These are phyloP conservation scores for Chrysanthemum makinoi DNA, from an alignment of 129 eudicot genomes.

Conservation along the genomic window DNA sequence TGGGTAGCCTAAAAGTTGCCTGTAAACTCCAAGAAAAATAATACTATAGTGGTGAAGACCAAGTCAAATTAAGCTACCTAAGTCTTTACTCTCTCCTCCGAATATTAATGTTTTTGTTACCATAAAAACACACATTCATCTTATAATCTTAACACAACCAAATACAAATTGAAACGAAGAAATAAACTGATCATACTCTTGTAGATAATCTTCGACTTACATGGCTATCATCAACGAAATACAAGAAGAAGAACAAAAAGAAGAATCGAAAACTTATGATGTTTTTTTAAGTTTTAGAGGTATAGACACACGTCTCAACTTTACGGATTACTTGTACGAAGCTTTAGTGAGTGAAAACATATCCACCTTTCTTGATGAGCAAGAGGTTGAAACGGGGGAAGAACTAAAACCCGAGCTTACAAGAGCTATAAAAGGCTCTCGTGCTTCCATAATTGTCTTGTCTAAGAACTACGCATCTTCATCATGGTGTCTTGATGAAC, in stretches of 20 bases:
- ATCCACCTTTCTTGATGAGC: slow-evolving; percentile 6
- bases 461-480: slow-evolving; percentile 2
- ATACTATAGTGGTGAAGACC: too few species aligned
- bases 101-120: too few species aligned
- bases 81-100: too few species aligned
- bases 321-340: background rate
- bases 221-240: slow-evolving; percentile 1
- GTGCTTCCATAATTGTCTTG: slow-evolving; percentile 1
- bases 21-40: too few species aligned
- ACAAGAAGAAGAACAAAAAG: background rate
- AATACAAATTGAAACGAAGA: too few species aligned
- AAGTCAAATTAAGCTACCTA: too few species aligned
- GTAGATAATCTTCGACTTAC: too few species aligned
- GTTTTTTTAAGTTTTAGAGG: slow-evolving; percentile 19
- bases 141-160: background rate
- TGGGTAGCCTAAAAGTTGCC: too few species aligned
- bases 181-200: too few species aligned
- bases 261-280: background rate
- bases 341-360: background rate
- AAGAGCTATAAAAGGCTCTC: background rate
- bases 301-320: slow-evolving; percentile 1
- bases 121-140: too few species aligned
- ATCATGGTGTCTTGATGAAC: slow-evolving; percentile 6
- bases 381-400: slow-evolving; percentile 14
- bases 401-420: background rate